Evolutionary conservation across 805 yeast genomes (phyloP), one percentile per base, ranked within the genome.

Genomic region (Grigorovia yakushimaensis): DNA sequence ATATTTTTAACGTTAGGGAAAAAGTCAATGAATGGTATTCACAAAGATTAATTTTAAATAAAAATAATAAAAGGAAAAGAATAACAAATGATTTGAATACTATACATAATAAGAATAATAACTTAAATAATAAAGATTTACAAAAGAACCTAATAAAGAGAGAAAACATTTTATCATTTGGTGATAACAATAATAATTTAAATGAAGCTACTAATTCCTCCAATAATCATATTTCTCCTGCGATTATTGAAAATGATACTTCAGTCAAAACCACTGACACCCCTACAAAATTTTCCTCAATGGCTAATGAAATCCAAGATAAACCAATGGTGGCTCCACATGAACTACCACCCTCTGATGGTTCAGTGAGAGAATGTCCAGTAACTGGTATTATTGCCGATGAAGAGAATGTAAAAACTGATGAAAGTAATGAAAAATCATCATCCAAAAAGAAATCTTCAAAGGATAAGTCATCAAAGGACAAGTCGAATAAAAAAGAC

Each of bases 1-100:
- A 71, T 51, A 71, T 71, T 22, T 71, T 71, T 51, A 68, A 67
- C 35, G 60, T 71, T 51, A 64, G 74, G 51, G 73, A 70, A 47
- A 64, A 59, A 43, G 51, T 64, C 30, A 52, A 59, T 44, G 68
- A 64, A 42, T 63, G 65, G 64, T 62, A 62, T 42, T 51, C 52
- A 33, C 62, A 63, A 43, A 60, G 56, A 46, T 22, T 46, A 30
- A 21, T 47, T 4, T 17, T 49, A 42, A 51, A 33, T 35, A 52
- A 50, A 18, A 43, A 45, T 37, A 35, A 37, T 43, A 19, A 36
- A 35, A 30, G 35, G 24, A 44, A 45, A 38, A 37, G 38, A 41
- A 17, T 36, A 10, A 18, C 17, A 19, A 46, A 41, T 17, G 20
- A 57, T 53, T 30, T 36, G 18, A 37, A 22, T 5, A 24, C 6